Conservation (phyloP, 306 rosid genomes). For the Prunus mongolica region DNA sequence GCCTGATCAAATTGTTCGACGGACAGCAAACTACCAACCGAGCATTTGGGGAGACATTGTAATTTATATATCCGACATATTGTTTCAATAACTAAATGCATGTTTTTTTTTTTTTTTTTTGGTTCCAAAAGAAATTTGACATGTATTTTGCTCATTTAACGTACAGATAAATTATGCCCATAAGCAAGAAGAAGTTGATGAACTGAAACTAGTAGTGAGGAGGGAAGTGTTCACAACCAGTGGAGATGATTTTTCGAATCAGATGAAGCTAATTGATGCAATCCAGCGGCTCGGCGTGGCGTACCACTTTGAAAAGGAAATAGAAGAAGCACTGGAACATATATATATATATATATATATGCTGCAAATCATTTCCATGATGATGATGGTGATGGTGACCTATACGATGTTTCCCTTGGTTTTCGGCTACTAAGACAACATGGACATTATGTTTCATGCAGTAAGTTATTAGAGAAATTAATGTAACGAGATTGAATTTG, state of each 20-base stretch:
- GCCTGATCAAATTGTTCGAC: too few species aligned
- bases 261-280: not conserved
- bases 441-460: not conserved
- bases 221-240: too few species aligned
- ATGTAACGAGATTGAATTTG: too few species aligned
- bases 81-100: not conserved
- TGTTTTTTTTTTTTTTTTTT: not conserved
- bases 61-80: not conserved
- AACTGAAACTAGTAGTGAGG: not conserved
- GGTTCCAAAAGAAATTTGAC: too few species aligned
- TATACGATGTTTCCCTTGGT: too few species aligned
- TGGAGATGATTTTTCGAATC: not conserved
- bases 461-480: too few species aligned
- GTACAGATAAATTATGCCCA: not conserved
- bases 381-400: not conserved
- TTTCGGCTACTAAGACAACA: too few species aligned
- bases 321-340: not conserved
- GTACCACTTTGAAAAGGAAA: conserved; percentile 38
- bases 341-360: too few species aligned
- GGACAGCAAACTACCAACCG: too few species aligned
- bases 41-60: too few species aligned
- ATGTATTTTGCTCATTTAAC: not conserved
- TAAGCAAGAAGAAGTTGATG: not conserved
- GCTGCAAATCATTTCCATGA: not conserved
- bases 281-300: not conserved